These are phyloP conservation scores for Wallacemonas sp. DNA, from an alignment of 208 protist species.

Conservation along the genomic window DNA sequence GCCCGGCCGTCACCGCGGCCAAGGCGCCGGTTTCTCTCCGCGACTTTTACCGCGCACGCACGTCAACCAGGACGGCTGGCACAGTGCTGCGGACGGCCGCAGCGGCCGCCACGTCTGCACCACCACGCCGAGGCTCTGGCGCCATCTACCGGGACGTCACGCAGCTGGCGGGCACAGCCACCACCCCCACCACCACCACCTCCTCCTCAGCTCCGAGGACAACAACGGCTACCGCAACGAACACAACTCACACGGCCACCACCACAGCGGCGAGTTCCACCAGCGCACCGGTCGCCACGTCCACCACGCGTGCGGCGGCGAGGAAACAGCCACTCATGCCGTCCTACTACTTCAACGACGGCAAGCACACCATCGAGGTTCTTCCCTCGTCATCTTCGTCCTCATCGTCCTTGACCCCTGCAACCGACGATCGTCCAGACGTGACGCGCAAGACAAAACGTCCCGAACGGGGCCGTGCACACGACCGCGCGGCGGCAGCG, in stretches of 20 bases:
- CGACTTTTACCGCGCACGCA: background rate
- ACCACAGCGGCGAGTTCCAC: background rate
- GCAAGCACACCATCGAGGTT: conserved; percentile 10
- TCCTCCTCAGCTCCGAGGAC: background rate
- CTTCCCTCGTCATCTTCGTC: background rate
- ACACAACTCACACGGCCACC: background rate
- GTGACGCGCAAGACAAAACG: background rate
- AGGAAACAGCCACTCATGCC: background rate
- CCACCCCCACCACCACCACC: background rate
- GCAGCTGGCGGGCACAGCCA: background rate
- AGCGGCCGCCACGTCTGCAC: too few relatives aligned
- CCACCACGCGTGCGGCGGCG: background rate
- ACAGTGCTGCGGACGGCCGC: too few relatives aligned
- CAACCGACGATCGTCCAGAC: background rate
- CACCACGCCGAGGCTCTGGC: background rate
- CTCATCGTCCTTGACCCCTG: background rate
- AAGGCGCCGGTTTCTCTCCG: background rate
- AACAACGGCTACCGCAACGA: background rate
- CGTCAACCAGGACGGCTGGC: background rate
- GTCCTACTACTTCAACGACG: conserved; percentile 4
- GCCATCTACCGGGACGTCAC: background rate
- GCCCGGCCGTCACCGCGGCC: background rate
- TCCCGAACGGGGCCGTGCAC: background rate
- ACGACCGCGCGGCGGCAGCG: background rate
- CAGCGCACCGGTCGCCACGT: background rate